Evolutionary conservation across 805 yeast genomes (phyloP), one percentile per base, ranked within the genome.

Genomic region (Naumovozyma castellii): DNA sequence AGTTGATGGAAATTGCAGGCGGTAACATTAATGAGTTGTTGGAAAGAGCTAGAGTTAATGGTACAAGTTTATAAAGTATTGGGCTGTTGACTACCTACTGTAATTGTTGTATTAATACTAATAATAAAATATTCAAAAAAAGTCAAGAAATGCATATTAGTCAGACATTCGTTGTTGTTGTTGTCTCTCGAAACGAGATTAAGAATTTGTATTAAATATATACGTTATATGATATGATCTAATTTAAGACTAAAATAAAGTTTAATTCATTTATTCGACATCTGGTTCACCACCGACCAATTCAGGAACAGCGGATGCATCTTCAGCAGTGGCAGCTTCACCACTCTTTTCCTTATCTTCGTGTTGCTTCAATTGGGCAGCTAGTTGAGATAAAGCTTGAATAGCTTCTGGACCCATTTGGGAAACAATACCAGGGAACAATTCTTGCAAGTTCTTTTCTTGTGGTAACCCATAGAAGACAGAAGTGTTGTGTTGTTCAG

Each of bases 351-450:
- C 85, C 57, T 64, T 67, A 46, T 63, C 68, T 48, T 66, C 70
- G 30, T 61, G 64, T 36, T 71, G 75, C 41, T 70, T 71, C 54
- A 84, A 69, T 66, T 83, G 87, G 68, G 83, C 85, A 45, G 96
- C 95, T 66, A 90, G 74, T 70, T 81, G 76, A 65, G 85, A 80
- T 67, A 90, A 76, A 68, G 85, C 80, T 64, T 81, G 84, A 65
- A 86, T 78, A 70, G 92, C 84, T 69, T 90, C 97, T 54, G 95
- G 84, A 61, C 97, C 95, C 70, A 90, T 76, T 75, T 88, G 96
- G 57, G 95, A 88, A 64, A 90, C 78, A 68, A 90, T 86, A 68
- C 78, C 82, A 59, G 97, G 97, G 56, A 90, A 76, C 71, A 92
- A 78, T 59, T 88, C 95, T 53, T 92, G 80, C 61, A 90, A 77